phyloP scores from a whole-genome alignment of 306 rosid genomes.

The Vigna hirtella region DNA sequence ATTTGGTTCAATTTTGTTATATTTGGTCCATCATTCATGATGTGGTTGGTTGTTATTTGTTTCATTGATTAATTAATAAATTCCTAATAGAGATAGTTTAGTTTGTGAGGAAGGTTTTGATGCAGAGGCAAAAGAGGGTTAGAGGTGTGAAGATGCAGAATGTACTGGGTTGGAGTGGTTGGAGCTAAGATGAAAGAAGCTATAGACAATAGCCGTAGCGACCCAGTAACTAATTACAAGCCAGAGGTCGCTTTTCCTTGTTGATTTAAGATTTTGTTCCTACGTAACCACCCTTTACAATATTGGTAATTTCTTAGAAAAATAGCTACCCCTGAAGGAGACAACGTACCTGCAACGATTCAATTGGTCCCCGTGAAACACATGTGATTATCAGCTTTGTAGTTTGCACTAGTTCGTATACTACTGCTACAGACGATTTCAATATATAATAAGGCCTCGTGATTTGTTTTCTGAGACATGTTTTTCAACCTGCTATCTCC shows the following conservation, averaged over 20 bases:
- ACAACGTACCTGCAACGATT: slow-evolving; percentile 60
- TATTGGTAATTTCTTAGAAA: slow-evolving; percentile 54
- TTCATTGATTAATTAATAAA: not conserved
- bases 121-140: slow-evolving; percentile 30
- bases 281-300: slow-evolving; percentile 64
- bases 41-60: slow-evolving; percentile 46
- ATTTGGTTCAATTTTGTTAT: slow-evolving; percentile 27
- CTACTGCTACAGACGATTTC: not conserved
- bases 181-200: slow-evolving; percentile 50
- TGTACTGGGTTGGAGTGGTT: slow-evolving; percentile 48
- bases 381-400: slow-evolving; percentile 31
- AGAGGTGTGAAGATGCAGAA: slow-evolving; percentile 12
- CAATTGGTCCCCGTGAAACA: slow-evolving; percentile 19
- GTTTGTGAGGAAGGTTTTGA: slow-evolving; percentile 28
- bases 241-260: slow-evolving; percentile 84
- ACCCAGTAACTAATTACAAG: slow-evolving; percentile 86
- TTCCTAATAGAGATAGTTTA: slow-evolving; percentile 13
- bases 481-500: slow-evolving; percentile 24
- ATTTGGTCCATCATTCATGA: slow-evolving; percentile 25
- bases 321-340: slow-evolving; percentile 62
- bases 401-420: not conserved
- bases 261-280: slow-evolving; percentile 60
- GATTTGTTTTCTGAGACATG: not conserved
- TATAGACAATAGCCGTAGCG: slow-evolving; percentile 52
- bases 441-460: not conserved